phyloP scores from a whole-genome alignment of 768 basidiomycete genomes.

The Phlebiopsis gigantea region DNA sequence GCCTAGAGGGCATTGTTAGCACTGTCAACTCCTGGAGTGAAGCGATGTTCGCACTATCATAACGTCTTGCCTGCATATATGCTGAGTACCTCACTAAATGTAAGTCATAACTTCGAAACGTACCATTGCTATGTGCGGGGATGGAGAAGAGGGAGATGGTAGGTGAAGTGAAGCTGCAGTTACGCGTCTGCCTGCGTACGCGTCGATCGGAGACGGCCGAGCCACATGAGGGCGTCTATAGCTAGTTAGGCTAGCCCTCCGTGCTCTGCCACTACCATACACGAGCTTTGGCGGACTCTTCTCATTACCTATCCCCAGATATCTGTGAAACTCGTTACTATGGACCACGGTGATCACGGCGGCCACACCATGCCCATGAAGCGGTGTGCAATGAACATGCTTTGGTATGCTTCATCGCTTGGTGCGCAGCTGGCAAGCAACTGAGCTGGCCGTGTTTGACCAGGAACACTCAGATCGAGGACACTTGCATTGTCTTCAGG shows the following conservation, averaged over 20 bases:
- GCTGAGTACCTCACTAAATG: no score
- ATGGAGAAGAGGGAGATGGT: neutral
- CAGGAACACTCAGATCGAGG: conserved; percentile 72
- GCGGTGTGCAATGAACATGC: conserved; percentile 73
- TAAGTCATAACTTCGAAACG: no score
- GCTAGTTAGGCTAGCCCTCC: neutral
- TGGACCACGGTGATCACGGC: conserved; percentile 39
- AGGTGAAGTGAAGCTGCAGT: neutral
- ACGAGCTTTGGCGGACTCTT: no score
- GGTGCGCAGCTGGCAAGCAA: neutral
- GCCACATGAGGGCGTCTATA: neutral
- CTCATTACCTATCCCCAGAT: no score
- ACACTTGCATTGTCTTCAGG: conserved; percentile 78
- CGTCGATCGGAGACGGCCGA: conserved; percentile 10
- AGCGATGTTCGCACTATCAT: conserved; percentile 71
- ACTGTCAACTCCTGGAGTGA: neutral
- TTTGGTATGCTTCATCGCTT: conserved; percentile 44
- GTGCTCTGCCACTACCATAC: no score
- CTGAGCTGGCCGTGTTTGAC: neutral
- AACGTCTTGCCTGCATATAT: conserved; percentile 72
- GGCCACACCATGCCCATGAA: conserved; percentile 29
- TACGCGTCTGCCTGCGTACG: conserved; percentile 11
- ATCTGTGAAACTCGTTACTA: neutral
- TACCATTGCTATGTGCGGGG: neutral
- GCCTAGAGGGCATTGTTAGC: conserved; percentile 39